These are phyloP conservation scores for Daldinia concentrica DNA, from an alignment of 495 filamentous ascomycete species.

Conservation along the genomic window DNA sequence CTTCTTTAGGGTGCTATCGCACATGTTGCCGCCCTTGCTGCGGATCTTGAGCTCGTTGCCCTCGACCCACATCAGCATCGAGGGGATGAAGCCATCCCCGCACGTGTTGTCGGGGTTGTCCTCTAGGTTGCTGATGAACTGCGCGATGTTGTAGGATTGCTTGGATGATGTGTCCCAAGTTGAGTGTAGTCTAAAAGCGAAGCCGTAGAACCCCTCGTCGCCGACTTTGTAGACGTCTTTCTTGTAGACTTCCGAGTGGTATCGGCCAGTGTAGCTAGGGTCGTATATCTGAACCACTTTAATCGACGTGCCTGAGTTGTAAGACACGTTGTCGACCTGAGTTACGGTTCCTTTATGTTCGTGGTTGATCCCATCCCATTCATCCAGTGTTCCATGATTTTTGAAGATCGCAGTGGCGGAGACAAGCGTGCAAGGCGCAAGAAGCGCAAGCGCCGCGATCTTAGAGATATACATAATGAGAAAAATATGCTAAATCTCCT, in stretches of 20 bases:
- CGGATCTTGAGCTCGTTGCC: slow-evolving; percentile 57
- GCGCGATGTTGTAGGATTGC: slow-evolving; percentile 61
- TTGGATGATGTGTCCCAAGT: slow-evolving; percentile 56
- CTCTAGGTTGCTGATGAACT: slow-evolving; percentile 58
- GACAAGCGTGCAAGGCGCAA: slow-evolving; percentile 25
- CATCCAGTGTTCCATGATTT: slow-evolving; percentile 57
- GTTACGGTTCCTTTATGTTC: slow-evolving; percentile 55
- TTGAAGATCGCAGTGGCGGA: slow-evolving; percentile 52
- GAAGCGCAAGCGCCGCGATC: slow-evolving; percentile 23
- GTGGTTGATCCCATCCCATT: slow-evolving; percentile 55
- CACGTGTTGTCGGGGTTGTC: slow-evolving; percentile 56
- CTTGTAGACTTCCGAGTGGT: slow-evolving; percentile 61
- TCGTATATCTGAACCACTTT: slow-evolving; percentile 63
- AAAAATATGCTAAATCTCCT: neutral
- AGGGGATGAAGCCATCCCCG: slow-evolving; percentile 60
- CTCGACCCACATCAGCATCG: slow-evolving; percentile 60
- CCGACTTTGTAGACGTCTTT: slow-evolving; percentile 57
- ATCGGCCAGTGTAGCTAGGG: slow-evolving; percentile 56
- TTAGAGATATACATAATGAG: slow-evolving; percentile 20
- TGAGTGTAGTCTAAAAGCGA: slow-evolving; percentile 59
- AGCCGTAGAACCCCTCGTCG: slow-evolving; percentile 63
- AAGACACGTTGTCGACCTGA: slow-evolving; percentile 56
- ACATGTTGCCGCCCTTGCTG: slow-evolving; percentile 56
- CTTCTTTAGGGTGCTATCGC: slow-evolving; percentile 43
- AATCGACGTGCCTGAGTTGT: slow-evolving; percentile 54